phyloP scores from a whole-genome alignment of 768 basidiomycete species.

The Ramaria rubella region DNA sequence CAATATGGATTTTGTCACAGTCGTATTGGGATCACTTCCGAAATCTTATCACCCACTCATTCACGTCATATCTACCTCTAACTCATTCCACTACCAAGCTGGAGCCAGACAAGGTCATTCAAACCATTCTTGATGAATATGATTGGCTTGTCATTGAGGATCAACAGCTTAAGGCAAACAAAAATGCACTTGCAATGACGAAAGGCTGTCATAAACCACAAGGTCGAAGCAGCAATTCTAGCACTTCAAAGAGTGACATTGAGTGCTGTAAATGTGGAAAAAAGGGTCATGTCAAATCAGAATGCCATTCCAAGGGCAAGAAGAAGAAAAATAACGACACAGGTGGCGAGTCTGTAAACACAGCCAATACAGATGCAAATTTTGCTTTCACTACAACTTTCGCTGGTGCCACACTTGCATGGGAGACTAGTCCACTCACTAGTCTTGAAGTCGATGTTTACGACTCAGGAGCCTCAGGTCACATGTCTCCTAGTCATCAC shows the following conservation, averaged over 20 bases:
- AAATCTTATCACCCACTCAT: no score
- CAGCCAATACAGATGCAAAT: no score
- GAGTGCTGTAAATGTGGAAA: no score
- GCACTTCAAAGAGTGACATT: no score
- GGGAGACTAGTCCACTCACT: background rate
- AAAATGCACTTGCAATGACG: background rate
- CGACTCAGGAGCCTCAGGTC: slow-evolving; percentile 33
- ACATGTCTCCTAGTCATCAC: slow-evolving; percentile 30
- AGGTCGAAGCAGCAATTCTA: background rate
- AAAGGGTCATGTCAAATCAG: no score
- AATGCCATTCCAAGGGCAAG: background rate
- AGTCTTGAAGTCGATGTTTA: background rate
- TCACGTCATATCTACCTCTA: no score
- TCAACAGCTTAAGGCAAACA: background rate
- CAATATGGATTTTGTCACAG: slow-evolving; percentile 5
- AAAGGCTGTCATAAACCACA: background rate
- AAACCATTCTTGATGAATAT: slow-evolving; percentile 5
- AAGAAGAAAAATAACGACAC: background rate
- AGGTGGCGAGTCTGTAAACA: no score
- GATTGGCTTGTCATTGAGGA: background rate
- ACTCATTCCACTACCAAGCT: background rate
- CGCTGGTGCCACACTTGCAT: background rate
- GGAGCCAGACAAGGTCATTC: background rate
- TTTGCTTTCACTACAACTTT: no score
- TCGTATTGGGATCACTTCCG: no score